phyloP scores from a whole-genome alignment of 768 basidiomycete genomes.

The Inosperma sp. region DNA sequence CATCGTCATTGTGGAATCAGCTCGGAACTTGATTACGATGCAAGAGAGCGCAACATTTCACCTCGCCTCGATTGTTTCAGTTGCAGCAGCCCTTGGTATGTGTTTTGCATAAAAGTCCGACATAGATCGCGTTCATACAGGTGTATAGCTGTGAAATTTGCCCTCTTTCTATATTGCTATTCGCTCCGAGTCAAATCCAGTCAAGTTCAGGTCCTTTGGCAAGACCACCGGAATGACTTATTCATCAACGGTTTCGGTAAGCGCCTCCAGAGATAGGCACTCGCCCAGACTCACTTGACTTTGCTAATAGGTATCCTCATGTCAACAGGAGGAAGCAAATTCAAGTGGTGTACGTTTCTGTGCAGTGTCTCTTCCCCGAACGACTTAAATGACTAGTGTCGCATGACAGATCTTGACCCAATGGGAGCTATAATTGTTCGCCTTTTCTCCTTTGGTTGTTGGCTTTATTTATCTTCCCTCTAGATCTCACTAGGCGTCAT shows the following conservation, averaged over 20 bases:
- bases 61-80: slow-evolving; percentile 77
- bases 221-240: slow-evolving; percentile 94
- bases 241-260: slow-evolving; percentile 75
- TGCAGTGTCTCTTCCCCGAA: slow-evolving; percentile 6
- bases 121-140: too few relatives aligned
- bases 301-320: slow-evolving; percentile 61
- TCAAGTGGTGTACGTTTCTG: slow-evolving; percentile 66
- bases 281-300: background rate
- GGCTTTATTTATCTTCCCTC: slow-evolving; percentile 5
- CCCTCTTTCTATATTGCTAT: slow-evolving; percentile 84
- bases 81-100: slow-evolving; percentile 75
- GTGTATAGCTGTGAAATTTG: slow-evolving; percentile 66
- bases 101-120: slow-evolving; percentile 4
- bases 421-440: slow-evolving; percentile 71
- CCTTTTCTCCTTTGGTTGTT: slow-evolving; percentile 4
- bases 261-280: too few relatives aligned
- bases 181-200: slow-evolving; percentile 76
- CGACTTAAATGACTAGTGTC: background rate
- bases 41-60: slow-evolving; percentile 57
- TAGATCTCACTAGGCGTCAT: slow-evolving; percentile 82
- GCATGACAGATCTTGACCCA: slow-evolving; percentile 61
- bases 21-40: slow-evolving; percentile 63
- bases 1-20: slow-evolving; percentile 85
- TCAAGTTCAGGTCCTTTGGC: slow-evolving; percentile 94
- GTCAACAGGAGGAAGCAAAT: slow-evolving; percentile 77